Percentiles rank a stretch among this genome's conserved stretches.
Evolutionary conservation across 257 asterid species (phyloP).

Genomic region (Nicotiana tabacum): DNA sequence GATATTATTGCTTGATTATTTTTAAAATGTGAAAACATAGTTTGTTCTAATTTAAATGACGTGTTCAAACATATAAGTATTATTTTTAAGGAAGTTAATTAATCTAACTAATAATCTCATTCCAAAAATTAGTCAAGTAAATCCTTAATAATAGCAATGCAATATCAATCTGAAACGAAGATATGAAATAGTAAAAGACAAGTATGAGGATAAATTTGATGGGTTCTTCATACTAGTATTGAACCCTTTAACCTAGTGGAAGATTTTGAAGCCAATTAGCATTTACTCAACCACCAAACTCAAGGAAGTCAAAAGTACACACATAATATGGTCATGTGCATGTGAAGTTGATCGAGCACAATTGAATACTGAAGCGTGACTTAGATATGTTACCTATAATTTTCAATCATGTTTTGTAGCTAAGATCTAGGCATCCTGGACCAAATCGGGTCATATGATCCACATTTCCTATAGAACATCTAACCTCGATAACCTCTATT

Average conservation of each 20-base stretch:
- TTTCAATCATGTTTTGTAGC: not conserved
- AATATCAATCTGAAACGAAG: not conserved
- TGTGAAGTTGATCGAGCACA: not conserved
- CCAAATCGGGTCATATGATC: not conserved
- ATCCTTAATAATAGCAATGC: not conserved
- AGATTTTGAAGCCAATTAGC: not conserved
- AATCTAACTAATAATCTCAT: not conserved
- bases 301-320: not conserved
- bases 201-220: not conserved
- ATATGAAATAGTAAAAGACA: too few relatives aligned
- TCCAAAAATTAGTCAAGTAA: not conserved
- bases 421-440: conserved; percentile 1
- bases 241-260: not conserved
- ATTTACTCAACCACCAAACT: not conserved
- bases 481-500: not conserved
- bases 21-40: not conserved
- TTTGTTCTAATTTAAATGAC: not conserved
- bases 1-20: too few relatives aligned
- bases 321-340: not conserved
- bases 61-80: not conserved
- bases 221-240: not conserved
- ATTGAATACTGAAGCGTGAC: not conserved
- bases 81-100: not conserved
- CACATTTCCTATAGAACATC: not conserved
- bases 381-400: not conserved